Conservation (phyloP, 345 rosid species). For the Limnanthes douglasii region DNA sequence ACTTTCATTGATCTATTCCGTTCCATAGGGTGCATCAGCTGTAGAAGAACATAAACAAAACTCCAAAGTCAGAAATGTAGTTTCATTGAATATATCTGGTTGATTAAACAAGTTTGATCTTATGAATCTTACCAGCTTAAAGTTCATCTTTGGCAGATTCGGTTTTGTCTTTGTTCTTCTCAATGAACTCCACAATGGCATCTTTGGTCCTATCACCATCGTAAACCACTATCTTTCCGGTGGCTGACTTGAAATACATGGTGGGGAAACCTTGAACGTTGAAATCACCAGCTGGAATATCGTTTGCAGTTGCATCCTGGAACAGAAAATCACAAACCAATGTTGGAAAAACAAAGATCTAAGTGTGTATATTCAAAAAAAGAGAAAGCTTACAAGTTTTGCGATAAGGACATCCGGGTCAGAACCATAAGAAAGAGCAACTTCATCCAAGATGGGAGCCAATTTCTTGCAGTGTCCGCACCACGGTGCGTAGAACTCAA, state of each 20-base stretch:
- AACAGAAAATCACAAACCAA: not conserved
- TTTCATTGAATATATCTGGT: too few species aligned
- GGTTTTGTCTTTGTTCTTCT: constrained; percentile 51
- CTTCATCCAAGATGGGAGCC: constrained; percentile 94
- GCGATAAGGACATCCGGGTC: constrained; percentile 61
- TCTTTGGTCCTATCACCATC: constrained; percentile 82
- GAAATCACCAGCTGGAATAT: constrained; percentile 42
- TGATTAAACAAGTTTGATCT: too few species aligned
- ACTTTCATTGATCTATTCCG: too few species aligned
- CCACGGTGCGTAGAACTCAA: constrained; percentile 98
- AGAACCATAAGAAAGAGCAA: constrained; percentile 48
- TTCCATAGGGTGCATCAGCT: too few species aligned
- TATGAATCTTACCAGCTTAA: too few species aligned
- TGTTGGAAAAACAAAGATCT: constrained; percentile 2
- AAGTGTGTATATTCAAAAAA: not conserved
- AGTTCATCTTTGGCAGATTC: not conserved
- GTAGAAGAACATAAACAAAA: too few species aligned
- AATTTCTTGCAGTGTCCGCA: constrained; percentile 92
- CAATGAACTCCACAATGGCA: constrained; percentile 60
- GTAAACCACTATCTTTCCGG: constrained; percentile 43
- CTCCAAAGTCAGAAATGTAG: too few species aligned
- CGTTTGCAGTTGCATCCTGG: constrained; percentile 89
- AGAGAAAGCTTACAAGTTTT: constrained; percentile 46
- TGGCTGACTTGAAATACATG: constrained; percentile 53
- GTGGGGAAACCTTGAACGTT: constrained; percentile 86